Conservation (phyloP, 306 rosid species). For the Trifolium pratense region DNA sequence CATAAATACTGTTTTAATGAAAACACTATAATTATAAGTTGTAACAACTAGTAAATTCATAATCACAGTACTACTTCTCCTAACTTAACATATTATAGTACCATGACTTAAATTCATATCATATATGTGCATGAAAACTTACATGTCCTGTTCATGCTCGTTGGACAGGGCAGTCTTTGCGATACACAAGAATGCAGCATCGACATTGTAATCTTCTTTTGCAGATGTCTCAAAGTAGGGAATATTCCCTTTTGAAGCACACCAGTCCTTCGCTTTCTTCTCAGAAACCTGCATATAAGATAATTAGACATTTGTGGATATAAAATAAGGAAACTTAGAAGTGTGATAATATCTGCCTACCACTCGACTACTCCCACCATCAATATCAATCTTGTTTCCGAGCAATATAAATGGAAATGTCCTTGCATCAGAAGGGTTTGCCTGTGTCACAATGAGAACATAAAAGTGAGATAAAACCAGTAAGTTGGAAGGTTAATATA, state of each 20-base stretch:
- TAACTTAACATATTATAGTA: slow-evolving; percentile 8
- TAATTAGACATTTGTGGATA: slow-evolving; percentile 39
- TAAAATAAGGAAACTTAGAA: slow-evolving; percentile 19
- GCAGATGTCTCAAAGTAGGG: slow-evolving; percentile 96
- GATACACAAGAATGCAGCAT: slow-evolving; percentile 82
- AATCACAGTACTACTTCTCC: not conserved
- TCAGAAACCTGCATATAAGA: slow-evolving; percentile 75
- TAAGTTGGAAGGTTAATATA: slow-evolving; percentile 2
- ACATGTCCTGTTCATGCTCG: slow-evolving; percentile 90
- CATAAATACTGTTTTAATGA: not conserved
- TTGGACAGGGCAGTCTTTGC: slow-evolving; percentile 89
- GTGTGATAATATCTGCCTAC: slow-evolving; percentile 52
- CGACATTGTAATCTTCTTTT: slow-evolving; percentile 92
- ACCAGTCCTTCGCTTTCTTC: slow-evolving; percentile 96
- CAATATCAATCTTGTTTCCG: slow-evolving; percentile 96
- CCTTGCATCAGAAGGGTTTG: slow-evolving; percentile 75
- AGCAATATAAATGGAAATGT: slow-evolving; percentile 88
- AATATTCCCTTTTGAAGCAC: slow-evolving; percentile 84
- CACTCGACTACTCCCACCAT: slow-evolving; percentile 99
- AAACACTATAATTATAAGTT: not conserved
- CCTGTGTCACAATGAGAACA: slow-evolving; percentile 54
- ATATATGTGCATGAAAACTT: slow-evolving; percentile 50
- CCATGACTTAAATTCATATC: slow-evolving; percentile 4
- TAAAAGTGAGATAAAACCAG: slow-evolving; percentile 30
- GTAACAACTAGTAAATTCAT: slow-evolving; percentile 15